Percentiles rank a stretch among this genome's conserved stretches.
These are phyloP conservation scores for Septoria linicola DNA, from an alignment of 2,329 filamentous ascomycete species.

Conservation along the genomic window DNA sequence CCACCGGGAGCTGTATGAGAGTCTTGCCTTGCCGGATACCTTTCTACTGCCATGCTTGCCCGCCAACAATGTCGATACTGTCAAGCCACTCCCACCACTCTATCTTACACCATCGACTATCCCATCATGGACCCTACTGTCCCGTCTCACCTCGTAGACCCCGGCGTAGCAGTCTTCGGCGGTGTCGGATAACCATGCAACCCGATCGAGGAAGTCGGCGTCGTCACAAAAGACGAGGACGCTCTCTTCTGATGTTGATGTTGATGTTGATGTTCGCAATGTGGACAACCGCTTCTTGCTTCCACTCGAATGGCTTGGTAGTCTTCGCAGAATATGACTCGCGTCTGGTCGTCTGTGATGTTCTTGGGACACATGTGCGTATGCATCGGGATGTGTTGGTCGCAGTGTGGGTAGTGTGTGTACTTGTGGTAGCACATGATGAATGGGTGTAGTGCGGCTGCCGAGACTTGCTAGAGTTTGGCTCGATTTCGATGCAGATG, in stretches of 20 bases:
- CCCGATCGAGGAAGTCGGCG: slow-evolving; percentile 14
- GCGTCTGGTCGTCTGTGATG: slow-evolving; percentile 29
- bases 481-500: slow-evolving; percentile 1
- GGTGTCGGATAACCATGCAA: slow-evolving; percentile 23
- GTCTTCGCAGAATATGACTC: slow-evolving; percentile 37
- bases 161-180: slow-evolving; percentile 26
- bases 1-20: too few relatives aligned
- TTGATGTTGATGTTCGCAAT: slow-evolving; percentile 19
- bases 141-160: slow-evolving; percentile 16
- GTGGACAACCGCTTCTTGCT: slow-evolving; percentile 23
- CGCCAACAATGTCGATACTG: too few relatives aligned
- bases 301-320: slow-evolving; percentile 29
- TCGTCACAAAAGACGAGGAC: slow-evolving; percentile 12
- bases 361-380: slow-evolving; percentile 37
- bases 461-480: background rate
- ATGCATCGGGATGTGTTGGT: slow-evolving; percentile 33
- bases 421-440: slow-evolving; percentile 38
- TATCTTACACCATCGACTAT: too few relatives aligned
- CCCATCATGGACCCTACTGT: too few relatives aligned
- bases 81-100: too few relatives aligned
- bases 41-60: too few relatives aligned
- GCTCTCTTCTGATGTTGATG: background rate
- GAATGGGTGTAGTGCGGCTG: background rate
- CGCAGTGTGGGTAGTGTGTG: slow-evolving; percentile 35
- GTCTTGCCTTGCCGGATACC: too few relatives aligned